Conservation (phyloP, 78 protist species). For the Dictyostelium firmibasis region DNA sequence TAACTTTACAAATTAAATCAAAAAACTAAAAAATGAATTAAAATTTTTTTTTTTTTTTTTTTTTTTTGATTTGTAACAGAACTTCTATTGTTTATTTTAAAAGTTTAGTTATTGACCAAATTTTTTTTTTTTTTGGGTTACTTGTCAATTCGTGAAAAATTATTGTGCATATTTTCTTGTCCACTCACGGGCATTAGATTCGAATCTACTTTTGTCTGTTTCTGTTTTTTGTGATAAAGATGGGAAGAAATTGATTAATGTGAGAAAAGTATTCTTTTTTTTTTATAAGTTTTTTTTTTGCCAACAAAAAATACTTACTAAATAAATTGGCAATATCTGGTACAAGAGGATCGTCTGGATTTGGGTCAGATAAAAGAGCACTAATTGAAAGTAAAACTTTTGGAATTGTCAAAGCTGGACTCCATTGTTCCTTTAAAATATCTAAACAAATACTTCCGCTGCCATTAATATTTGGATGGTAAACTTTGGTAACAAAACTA, state of each 20-base stretch:
- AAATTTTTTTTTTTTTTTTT: no score
- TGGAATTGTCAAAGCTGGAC: constrained; percentile 96
- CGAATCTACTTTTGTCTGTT: constrained; percentile 79
- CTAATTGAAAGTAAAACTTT: constrained; percentile 92
- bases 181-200: constrained; percentile 74
- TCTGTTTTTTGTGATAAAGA: constrained; percentile 3
- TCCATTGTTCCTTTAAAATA: constrained; percentile 97
- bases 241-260: background rate
- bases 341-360: constrained; percentile 97
- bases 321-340: constrained; percentile 91
- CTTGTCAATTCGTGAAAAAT: background rate
- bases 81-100: background rate
- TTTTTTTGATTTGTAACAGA: background rate
- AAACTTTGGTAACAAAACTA: constrained; percentile 93
- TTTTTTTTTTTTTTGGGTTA: background rate
- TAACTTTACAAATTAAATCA: no score
- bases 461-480: constrained; percentile 98
- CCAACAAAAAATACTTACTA: background rate
- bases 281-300: background rate
- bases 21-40: no score
- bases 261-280: background rate
- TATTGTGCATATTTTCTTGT: constrained; percentile 11
- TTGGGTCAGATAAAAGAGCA: constrained; percentile 95
- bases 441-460: constrained; percentile 98
- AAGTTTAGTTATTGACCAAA: background rate